Evolutionary conservation across 1,284 basidiomycete genomes (phyloP).

Genomic region (Cryptococcus floricola): DNA sequence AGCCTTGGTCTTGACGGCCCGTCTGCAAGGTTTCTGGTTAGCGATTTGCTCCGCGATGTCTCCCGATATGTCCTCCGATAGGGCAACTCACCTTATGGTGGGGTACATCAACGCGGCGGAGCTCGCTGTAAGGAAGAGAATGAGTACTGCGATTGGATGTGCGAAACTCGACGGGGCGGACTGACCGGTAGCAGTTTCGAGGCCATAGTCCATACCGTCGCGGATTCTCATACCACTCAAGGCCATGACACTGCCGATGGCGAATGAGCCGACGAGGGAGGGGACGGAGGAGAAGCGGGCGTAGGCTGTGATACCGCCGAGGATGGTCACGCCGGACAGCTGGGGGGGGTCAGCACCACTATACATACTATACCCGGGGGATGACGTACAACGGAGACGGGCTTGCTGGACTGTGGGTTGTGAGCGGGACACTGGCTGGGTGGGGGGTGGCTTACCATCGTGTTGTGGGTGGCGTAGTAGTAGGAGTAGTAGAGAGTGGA

Average conservation of each 20-base stretch:
- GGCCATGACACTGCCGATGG: constrained; percentile 32
- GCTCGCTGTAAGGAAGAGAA: neutral
- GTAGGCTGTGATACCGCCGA: constrained; percentile 36
- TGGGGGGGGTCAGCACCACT: constrained; percentile 2
- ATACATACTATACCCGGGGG: too few species aligned
- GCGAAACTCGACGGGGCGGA: neutral
- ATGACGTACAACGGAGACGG: constrained; percentile 1
- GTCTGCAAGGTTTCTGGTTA: constrained; percentile 13
- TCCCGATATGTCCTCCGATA: neutral
- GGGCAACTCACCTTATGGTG: constrained; percentile 6
- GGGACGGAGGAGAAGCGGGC: constrained; percentile 27
- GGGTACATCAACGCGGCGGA: constrained; percentile 10
- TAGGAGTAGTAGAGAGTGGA: too few species aligned
- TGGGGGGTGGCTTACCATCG: too few species aligned
- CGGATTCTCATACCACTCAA: constrained; percentile 33
- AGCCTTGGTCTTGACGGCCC: constrained; percentile 24
- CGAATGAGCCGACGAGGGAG: constrained; percentile 28
- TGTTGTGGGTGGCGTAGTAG: too few species aligned
- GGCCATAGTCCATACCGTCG: constrained; percentile 33
- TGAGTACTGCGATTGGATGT: neutral
- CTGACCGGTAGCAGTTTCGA: constrained; percentile 31
- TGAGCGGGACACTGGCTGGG: too few species aligned
- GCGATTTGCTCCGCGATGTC: neutral
- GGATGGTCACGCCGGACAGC: constrained; percentile 29
- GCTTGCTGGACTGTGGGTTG: constrained; percentile 5